Evolutionary conservation across 164 flowering plant species (phyloP), one percentile per base, ranked within the genome.

Genomic region (Umbilicus rupestris): DNA sequence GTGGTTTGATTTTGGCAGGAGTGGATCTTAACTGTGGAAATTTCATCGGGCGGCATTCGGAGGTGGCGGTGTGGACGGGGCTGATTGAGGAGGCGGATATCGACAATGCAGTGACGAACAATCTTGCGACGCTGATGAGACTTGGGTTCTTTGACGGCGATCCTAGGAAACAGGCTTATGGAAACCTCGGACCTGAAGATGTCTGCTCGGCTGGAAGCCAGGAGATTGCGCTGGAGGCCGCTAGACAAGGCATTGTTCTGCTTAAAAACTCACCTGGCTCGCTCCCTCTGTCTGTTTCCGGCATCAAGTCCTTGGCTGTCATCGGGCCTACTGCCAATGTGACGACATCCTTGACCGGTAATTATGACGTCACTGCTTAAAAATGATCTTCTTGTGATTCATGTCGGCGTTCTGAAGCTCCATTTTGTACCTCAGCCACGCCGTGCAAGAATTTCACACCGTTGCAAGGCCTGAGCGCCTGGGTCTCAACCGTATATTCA

Each of bases 281-380:
- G 1, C 71, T 94, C 60, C 97, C 98, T 17, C 82, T 94, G 20
- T 77, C 84, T 17, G 73, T 81, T 1, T 69, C 82, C 11, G 44
- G 72, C 57, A 85, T 90, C 63, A 92, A 92, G 77, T 74, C 83
- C 33, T 62, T 95, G 68, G 97, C 98, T 20, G 88, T 93, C 8
- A 86, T 93, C 41, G 98, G 98, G 28, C 99, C 97, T 12, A 94
- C 91, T 78, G 95, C 96, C 50, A 85, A 90, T 73, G 97, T 77
- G 79, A 93, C 96, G 2, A 78, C 81, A 64, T 83, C 96, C 70
- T 89, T 93, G 98, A 87, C 90, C 8, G 96, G 96, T 20, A 93
- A 90, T 74, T 93, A 93, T 52, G 89, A 84, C 77, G 98, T 96
- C 85, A 75, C n/a, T 5, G 7, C 16, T 15, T 39, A 69, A 2